Evolutionary conservation across 2,329 filamentous ascomycete species (phyloP).

Genomic region (Xylaria sp.): DNA sequence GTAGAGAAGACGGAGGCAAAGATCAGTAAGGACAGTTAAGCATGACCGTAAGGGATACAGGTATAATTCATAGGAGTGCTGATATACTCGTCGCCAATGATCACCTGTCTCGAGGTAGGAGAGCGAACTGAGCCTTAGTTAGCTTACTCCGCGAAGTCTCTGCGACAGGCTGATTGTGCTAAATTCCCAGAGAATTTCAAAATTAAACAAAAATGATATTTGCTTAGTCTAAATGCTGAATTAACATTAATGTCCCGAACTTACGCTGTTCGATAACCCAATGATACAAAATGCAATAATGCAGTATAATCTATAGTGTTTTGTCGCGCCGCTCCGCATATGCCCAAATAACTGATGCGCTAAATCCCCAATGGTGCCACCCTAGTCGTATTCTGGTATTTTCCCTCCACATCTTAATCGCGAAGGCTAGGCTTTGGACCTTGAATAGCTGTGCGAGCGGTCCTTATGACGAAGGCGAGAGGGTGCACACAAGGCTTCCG

Average conservation of each 20-base stretch:
- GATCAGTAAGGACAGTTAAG: neutral
- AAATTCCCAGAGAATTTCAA: too few species aligned
- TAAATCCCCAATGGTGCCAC: neutral
- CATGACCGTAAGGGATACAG: too few species aligned
- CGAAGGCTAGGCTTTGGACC: neutral
- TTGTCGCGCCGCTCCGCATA: neutral
- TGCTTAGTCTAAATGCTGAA: too few species aligned
- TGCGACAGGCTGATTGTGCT: too few species aligned
- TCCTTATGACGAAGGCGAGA: neutral
- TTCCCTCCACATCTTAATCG: neutral
- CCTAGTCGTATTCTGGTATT: neutral
- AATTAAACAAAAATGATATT: too few species aligned
- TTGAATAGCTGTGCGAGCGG: neutral
- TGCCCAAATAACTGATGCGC: neutral
- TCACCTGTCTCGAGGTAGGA: too few species aligned
- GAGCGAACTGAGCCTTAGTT: too few species aligned
- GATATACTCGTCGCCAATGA: too few species aligned
- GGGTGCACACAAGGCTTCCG: conserved; percentile 42
- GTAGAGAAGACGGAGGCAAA: neutral
- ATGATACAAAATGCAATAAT: neutral
- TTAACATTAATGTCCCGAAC: too few species aligned
- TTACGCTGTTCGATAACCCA: neutral
- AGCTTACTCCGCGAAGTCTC: too few species aligned
- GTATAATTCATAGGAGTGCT: too few species aligned
- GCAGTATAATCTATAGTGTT: neutral